These are phyloP conservation scores for Tuber microsphaerosporum DNA, from an alignment of 495 filamentous ascomycete genomes.

Conservation along the genomic window DNA sequence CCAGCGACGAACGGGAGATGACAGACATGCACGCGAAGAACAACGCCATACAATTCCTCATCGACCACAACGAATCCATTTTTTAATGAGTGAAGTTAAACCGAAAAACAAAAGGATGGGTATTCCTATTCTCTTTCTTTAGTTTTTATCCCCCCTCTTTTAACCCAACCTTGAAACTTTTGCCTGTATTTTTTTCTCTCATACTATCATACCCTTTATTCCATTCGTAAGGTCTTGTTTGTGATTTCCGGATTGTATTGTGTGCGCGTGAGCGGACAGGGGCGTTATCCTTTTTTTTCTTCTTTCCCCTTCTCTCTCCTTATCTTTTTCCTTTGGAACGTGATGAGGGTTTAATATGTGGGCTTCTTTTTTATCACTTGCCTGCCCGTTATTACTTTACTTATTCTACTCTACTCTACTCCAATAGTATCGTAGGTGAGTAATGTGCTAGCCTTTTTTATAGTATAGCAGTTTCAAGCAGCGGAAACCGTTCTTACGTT, in stretches of 20 bases:
- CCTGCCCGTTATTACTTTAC: background rate
- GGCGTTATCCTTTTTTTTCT: slow-evolving; percentile 31
- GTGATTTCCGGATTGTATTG: slow-evolving; percentile 20
- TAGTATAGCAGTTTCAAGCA: background rate
- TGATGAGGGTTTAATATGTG: background rate
- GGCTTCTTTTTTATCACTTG: background rate
- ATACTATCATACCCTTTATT: background rate
- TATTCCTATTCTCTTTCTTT: background rate
- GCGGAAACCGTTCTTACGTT: background rate
- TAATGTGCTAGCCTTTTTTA: background rate
- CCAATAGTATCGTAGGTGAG: background rate
- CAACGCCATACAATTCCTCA: slow-evolving; percentile 76
- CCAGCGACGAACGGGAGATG: slow-evolving; percentile 85
- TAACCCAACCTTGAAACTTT: slow-evolving; percentile 1
- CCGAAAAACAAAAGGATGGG: background rate
- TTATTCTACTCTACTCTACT: background rate
- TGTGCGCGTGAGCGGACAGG: slow-evolving; percentile 34
- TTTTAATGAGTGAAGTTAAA: slow-evolving; percentile 46
- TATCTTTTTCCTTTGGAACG: slow-evolving; percentile 16
- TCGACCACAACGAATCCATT: slow-evolving; percentile 74
- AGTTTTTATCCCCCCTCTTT: slow-evolving; percentile 14
- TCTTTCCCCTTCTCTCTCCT: slow-evolving; percentile 7
- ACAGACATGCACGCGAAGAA: slow-evolving; percentile 92
- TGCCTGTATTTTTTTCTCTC: background rate
- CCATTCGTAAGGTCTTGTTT: background rate